Evolutionary conservation across 257 asterid species (phyloP).

Genomic region (Solanum bulbocastanum): DNA sequence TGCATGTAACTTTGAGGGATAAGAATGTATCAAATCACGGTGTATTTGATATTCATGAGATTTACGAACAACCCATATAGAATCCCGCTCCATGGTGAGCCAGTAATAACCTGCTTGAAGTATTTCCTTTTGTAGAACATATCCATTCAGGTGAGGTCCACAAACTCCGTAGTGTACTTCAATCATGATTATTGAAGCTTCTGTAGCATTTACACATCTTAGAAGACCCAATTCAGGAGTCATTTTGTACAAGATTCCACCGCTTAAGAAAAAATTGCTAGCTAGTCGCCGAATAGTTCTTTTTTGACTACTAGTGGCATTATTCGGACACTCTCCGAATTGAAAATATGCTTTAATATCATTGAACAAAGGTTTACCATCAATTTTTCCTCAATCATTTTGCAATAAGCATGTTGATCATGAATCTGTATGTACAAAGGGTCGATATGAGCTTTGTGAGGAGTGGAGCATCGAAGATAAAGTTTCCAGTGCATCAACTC

Average conservation of each 20-base stretch:
- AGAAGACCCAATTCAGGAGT: background rate
- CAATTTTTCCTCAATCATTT: background rate
- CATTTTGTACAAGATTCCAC: background rate
- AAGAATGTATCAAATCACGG: too few species aligned
- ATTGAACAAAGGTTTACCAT: background rate
- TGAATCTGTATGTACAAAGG: background rate
- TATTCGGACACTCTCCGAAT: accelerated
- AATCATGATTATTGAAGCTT: background rate
- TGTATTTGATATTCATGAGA: background rate
- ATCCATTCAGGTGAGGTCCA: background rate
- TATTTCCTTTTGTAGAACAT: too few species aligned
- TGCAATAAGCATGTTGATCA: too few species aligned
- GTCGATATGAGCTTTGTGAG: background rate
- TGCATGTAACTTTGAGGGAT: too few species aligned
- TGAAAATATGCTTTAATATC: background rate
- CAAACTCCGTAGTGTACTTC: background rate
- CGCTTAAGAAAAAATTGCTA: background rate
- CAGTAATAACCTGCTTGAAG: background rate
- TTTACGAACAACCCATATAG: background rate
- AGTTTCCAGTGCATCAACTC: background rate
- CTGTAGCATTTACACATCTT: background rate
- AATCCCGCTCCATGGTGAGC: background rate
- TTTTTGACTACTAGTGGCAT: background rate
- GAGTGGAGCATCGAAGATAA: background rate
- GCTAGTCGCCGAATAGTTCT: background rate